Conservation (phyloP, 2,329 filamentous ascomycete species). For the Colletotrichum godetiae region DNA sequence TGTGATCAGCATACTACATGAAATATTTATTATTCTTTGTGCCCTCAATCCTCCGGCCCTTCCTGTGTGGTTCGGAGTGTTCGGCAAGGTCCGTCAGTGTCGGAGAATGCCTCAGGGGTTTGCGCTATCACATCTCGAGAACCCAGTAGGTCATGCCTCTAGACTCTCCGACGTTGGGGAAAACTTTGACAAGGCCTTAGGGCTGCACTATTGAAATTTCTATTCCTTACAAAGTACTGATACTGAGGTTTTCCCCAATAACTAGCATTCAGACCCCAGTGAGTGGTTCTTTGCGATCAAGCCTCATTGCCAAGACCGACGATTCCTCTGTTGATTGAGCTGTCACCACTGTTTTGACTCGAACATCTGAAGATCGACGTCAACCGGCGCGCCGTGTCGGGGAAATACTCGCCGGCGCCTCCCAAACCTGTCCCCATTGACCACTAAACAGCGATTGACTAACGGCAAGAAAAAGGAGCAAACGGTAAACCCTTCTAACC, state of each 20-base stretch:
- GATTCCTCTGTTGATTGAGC: not conserved
- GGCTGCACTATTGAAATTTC: not conserved
- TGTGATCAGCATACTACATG: not conserved
- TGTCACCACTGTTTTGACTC: not conserved
- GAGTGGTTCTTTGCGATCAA: not conserved
- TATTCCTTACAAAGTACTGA: not conserved
- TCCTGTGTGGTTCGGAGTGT: not conserved
- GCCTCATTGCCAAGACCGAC: not conserved
- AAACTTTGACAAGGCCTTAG: not conserved
- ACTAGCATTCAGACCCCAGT: too few relatives aligned
- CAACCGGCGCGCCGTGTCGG: not conserved
- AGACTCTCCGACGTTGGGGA: not conserved
- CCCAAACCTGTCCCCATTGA: not conserved
- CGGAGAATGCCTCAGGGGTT: not conserved
- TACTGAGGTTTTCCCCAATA: not conserved
- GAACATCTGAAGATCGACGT: not conserved
- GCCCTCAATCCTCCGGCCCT: not conserved
- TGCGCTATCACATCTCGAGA: not conserved
- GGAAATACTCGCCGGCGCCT: not conserved
- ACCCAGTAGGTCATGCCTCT: not conserved
- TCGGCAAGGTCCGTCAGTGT: not conserved
- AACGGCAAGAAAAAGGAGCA: not conserved
- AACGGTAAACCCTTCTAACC: not conserved
- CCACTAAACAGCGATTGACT: not conserved
- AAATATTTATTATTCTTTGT: not conserved